Evolutionary conservation across 1,284 basidiomycete genomes (phyloP), one percentile per base, ranked within the genome.

Genomic region (Athelia psychrophila): DNA sequence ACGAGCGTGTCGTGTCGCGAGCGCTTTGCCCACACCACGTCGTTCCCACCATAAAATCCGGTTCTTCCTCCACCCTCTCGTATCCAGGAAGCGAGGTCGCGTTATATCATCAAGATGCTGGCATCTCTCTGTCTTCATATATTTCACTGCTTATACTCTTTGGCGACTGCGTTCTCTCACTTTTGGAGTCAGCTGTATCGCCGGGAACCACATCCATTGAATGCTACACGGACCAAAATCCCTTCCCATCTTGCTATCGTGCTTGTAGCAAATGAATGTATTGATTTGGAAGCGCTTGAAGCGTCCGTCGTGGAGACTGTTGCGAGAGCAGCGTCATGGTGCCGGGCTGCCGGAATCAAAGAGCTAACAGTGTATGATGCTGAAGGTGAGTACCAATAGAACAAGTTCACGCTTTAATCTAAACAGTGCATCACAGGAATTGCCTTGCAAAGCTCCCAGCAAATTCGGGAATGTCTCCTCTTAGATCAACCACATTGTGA

Each of bases 331-430:
- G 76, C 78, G 8, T 64, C 63, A 12, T 91, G 86, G 84, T 89
- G 84, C 68, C 76, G 72, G 52, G 63, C 56, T 20, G 66, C 72
- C 36, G 86, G 85, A 13, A 80, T 91, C 50, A 64, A 69, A 54
- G 75, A 74, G 47, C 69, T 91, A 47, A 87, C 83, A 16, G 74
- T 88, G 3, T 91, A 89, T 58, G 88, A 91, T 63, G 74, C 78
- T 53, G 68, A 79, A 55, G 88, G 89, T 89, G 62, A 51, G 80
- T 66, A 3, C 40, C 38, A 47, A 23, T 36, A 4, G 25, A 53
- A 49, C 22, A 27, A 35, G 24, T 51, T 20, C 9, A 42, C 8
- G n/a, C n/a, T 18, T 52, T 27, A 50, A 15, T 23, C n/a, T 10
- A 44, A 57, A 18, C 40, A 45, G 16, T 54, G 40, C 46, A 42